phyloP scores from a whole-genome alignment of 2,329 filamentous ascomycete species.

The Colletotrichum karsti region DNA sequence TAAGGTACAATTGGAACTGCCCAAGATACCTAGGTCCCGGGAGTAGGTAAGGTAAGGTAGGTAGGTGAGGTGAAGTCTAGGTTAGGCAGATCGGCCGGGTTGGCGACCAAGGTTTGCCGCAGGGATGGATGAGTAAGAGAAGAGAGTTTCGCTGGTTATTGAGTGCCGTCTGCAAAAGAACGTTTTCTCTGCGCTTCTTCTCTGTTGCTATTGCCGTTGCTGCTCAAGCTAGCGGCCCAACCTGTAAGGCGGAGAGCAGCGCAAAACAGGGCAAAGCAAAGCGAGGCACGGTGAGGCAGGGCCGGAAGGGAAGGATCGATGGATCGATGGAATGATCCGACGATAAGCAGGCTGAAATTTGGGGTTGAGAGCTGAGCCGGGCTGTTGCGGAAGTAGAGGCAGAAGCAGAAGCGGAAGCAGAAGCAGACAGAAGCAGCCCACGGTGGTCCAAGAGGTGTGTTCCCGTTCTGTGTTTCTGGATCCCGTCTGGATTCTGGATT shows the following conservation, averaged over 20 bases:
- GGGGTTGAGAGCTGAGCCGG: background rate
- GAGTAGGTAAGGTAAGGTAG: constrained; percentile 1
- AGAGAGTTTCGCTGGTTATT: constrained; percentile 2
- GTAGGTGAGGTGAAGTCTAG: background rate
- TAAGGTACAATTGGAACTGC: constrained; percentile 19
- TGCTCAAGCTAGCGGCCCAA: background rate
- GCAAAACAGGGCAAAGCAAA: background rate
- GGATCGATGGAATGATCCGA: constrained; percentile 12
- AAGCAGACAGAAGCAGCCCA: background rate
- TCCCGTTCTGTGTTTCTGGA: background rate
- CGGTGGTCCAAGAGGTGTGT: background rate
- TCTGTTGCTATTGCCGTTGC: background rate
- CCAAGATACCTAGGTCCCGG: background rate
- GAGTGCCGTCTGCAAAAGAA: background rate
- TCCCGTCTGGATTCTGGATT: background rate
- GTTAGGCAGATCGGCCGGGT: background rate
- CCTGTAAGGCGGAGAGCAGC: background rate
- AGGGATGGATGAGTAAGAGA: constrained; percentile 17
- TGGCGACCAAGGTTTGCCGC: constrained; percentile 24
- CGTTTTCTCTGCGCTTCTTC: constrained; percentile 1
- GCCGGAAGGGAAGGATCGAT: background rate
- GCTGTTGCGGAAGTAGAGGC: background rate
- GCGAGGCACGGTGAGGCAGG: background rate
- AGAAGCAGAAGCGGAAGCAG: background rate
- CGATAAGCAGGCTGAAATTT: background rate